A percentile compares a stretch with the other conserved stretches of the same genome.
These are phyloP conservation scores for Pseudogymnoascus sp. DNA, from an alignment of 2,329 filamentous ascomycete species.

Conservation along the genomic window DNA sequence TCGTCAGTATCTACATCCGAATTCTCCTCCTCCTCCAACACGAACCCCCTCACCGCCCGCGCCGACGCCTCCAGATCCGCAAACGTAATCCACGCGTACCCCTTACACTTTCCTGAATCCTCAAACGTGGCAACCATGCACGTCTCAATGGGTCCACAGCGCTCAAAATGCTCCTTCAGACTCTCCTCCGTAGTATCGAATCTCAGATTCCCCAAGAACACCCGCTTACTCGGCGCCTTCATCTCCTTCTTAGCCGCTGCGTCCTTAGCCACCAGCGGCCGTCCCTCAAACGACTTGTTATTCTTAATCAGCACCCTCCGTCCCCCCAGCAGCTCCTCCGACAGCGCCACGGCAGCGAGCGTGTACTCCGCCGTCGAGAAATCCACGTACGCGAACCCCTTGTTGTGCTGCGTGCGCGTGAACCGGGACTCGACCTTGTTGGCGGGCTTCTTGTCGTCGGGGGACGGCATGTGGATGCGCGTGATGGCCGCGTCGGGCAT, in stretches of 20 bases:
- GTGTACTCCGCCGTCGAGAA: slow-evolving; percentile 62
- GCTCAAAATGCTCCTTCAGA: slow-evolving; percentile 71
- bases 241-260: slow-evolving; percentile 27
- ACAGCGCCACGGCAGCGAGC: slow-evolving; percentile 71
- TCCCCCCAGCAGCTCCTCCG: slow-evolving; percentile 71
- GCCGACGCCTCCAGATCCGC: slow-evolving; percentile 68
- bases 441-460: slow-evolving; percentile 36
- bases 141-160: slow-evolving; percentile 76
- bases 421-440: slow-evolving; percentile 27
- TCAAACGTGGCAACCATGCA: slow-evolving; percentile 92
- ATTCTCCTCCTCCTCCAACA: slow-evolving; percentile 55
- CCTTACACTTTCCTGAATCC: slow-evolving; percentile 96
- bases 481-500: slow-evolving; percentile 69
- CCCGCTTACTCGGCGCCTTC: slow-evolving; percentile 65
- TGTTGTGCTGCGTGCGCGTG: slow-evolving; percentile 49
- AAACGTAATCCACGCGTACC: slow-evolving; percentile 93
- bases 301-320: slow-evolving; percentile 90
- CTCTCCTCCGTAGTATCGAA: slow-evolving; percentile 79
- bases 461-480: slow-evolving; percentile 53
- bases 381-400: slow-evolving; percentile 94
- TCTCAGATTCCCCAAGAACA: slow-evolving; percentile 87
- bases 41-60: slow-evolving; percentile 72
- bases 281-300: slow-evolving; percentile 81
- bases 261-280: slow-evolving; percentile 58
- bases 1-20: slow-evolving; percentile 30